phyloP scores from a whole-genome alignment of 2,329 filamentous ascomycete genomes.

The Aspergillus calidoustus region DNA sequence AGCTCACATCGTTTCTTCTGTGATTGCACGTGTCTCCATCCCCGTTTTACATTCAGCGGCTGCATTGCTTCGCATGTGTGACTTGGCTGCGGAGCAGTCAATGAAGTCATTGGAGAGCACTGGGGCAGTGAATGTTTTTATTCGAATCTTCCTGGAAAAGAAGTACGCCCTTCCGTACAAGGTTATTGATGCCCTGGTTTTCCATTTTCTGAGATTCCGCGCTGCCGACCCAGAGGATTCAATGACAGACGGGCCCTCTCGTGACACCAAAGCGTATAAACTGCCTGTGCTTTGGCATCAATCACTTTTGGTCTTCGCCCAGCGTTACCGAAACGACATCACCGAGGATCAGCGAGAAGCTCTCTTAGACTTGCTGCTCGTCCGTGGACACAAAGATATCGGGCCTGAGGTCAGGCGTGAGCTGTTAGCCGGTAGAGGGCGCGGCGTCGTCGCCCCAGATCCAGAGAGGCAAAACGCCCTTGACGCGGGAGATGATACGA shows the following conservation, averaged over 20 bases:
- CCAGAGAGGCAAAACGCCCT: conserved; percentile 60
- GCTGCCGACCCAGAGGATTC: conserved; percentile 65
- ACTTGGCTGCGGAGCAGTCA: conserved; percentile 90
- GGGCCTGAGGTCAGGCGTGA: conserved; percentile 90
- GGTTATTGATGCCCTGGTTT: conserved; percentile 91
- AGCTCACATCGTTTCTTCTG: conserved; percentile 86
- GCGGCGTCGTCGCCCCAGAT: conserved; percentile 66
- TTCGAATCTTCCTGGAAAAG: conserved; percentile 91
- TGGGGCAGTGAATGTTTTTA: conserved; percentile 92
- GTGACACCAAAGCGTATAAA: conserved; percentile 59
- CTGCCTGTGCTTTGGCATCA: conserved; percentile 97
- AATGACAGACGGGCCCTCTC: conserved; percentile 47
- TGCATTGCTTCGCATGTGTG: conserved; percentile 87
- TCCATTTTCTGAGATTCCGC: conserved; percentile 92
- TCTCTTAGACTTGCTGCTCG: conserved; percentile 81
- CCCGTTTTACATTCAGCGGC: conserved; percentile 92
- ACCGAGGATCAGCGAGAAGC: conserved; percentile 94
- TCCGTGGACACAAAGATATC: conserved; percentile 83
- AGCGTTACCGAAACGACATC: conserved; percentile 93
- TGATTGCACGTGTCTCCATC: conserved; percentile 81
- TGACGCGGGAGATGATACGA: conserved; percentile 84
- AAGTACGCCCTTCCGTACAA: conserved; percentile 95
- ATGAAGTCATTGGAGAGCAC: conserved; percentile 77
- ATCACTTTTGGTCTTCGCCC: conserved; percentile 86
- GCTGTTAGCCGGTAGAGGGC: conserved; percentile 81